Evolutionary conservation across 2,329 filamentous ascomycete genomes (phyloP).

Genomic region (Neospermospora avenae): DNA sequence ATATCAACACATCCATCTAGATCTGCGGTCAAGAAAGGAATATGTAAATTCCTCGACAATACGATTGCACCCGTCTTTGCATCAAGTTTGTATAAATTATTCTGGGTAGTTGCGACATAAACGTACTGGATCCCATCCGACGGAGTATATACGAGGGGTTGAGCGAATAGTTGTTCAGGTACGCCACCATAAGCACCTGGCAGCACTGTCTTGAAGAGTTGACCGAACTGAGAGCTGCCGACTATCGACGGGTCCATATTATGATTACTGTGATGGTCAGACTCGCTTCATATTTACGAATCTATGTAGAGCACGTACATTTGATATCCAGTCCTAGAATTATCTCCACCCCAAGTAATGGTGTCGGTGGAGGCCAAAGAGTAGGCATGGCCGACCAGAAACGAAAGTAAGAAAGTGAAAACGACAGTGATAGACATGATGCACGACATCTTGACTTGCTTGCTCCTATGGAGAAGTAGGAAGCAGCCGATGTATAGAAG

Average conservation of each 20-base stretch:
- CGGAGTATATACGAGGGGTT: slow-evolving; percentile 52
- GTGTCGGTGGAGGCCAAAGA: slow-evolving; percentile 34
- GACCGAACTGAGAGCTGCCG: slow-evolving; percentile 50
- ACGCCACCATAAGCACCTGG: slow-evolving; percentile 50
- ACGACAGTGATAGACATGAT: slow-evolving; percentile 21
- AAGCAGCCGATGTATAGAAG: neutral
- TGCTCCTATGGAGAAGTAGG: neutral
- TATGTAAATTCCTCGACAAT: slow-evolving; percentile 44
- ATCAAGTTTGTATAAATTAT: slow-evolving; percentile 55
- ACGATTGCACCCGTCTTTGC: slow-evolving; percentile 52
- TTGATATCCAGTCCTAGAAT: slow-evolving; percentile 51
- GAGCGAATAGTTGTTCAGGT: slow-evolving; percentile 50
- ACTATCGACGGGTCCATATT: slow-evolving; percentile 61
- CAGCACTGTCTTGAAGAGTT: slow-evolving; percentile 50
- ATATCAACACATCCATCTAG: slow-evolving; percentile 47
- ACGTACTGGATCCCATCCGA: slow-evolving; percentile 48
- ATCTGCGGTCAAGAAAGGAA: slow-evolving; percentile 46
- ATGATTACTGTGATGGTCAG: slow-evolving; percentile 44
- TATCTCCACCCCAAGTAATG: slow-evolving; percentile 59
- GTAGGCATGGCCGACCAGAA: slow-evolving; percentile 22
- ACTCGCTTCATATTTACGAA: slow-evolving; percentile 3
- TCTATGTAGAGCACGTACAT: slow-evolving; percentile 38
- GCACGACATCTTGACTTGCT: slow-evolving; percentile 11
- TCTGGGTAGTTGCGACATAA: slow-evolving; percentile 55
- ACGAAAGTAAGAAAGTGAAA: slow-evolving; percentile 22